These are phyloP conservation scores for Insectozyma bohioensis DNA, from an alignment of 1,139 yeast species.

Conservation along the genomic window DNA sequence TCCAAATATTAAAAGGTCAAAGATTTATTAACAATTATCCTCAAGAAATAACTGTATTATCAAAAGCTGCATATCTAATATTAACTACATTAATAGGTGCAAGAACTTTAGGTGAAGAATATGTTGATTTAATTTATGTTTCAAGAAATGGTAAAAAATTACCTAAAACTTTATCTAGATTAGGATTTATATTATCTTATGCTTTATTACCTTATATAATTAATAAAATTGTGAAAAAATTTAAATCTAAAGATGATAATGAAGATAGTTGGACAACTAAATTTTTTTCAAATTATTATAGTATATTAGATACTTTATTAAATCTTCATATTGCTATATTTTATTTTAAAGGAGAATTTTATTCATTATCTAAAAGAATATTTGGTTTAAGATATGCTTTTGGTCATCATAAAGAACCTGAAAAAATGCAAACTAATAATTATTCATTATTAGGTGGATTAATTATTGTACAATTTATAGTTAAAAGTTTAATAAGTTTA, in stretches of 20 bases:
- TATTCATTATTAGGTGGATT: slow-evolving; percentile 79
- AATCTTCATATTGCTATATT: slow-evolving; percentile 78
- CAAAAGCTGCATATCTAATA: slow-evolving; percentile 60
- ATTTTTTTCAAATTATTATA: slow-evolving; percentile 36
- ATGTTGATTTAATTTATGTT: slow-evolving; percentile 80
- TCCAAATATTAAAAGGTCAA: slow-evolving; percentile 62
- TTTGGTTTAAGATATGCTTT: slow-evolving; percentile 79
- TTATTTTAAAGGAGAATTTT: slow-evolving; percentile 78
- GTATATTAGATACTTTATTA: slow-evolving; percentile 50
- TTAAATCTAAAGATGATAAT: slow-evolving; percentile 23
- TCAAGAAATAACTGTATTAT: slow-evolving; percentile 57
- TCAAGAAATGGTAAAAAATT: slow-evolving; percentile 48
- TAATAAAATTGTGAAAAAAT: slow-evolving; percentile 30
- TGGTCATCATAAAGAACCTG: slow-evolving; percentile 57
- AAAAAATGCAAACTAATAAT: slow-evolving; percentile 51
- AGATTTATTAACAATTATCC: slow-evolving; percentile 65
- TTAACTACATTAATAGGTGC: slow-evolving; percentile 76
- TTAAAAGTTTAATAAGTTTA: slow-evolving; percentile 41
- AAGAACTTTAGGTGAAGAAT: slow-evolving; percentile 90
- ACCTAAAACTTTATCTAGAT: slow-evolving; percentile 48
- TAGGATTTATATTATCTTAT: slow-evolving; percentile 55
- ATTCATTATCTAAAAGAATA: slow-evolving; percentile 71
- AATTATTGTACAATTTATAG: slow-evolving; percentile 58
- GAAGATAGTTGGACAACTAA: slow-evolving; percentile 12
- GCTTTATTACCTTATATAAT: slow-evolving; percentile 57